Percentiles rank a stretch among this genome's conserved stretches.
These are phyloP conservation scores for Cokeromyces recurvatus DNA, from an alignment of 371 early-diverging fungal species.

Conservation along the genomic window DNA sequence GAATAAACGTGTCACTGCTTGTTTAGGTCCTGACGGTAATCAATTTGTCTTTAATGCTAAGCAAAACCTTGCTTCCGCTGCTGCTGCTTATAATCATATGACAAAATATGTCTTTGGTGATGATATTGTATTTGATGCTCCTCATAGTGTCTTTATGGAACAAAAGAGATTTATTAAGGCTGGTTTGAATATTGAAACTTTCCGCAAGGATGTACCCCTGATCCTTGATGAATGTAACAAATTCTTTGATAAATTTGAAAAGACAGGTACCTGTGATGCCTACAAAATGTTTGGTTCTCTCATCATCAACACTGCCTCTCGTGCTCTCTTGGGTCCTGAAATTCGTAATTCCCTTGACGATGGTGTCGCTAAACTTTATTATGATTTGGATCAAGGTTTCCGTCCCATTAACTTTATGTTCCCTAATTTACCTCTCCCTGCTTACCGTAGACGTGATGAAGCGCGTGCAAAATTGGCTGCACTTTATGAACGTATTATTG, in stretches of 20 bases:
- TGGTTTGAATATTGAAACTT: slow-evolving; percentile 79
- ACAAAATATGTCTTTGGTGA: slow-evolving; percentile 96
- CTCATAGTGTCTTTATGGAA: slow-evolving; percentile 91
- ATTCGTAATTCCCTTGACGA: slow-evolving; percentile 81
- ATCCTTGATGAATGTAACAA: slow-evolving; percentile 76
- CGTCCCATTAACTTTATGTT: slow-evolving; percentile 88
- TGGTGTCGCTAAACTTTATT: slow-evolving; percentile 77
- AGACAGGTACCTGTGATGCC: slow-evolving; percentile 47
- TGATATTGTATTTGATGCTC: slow-evolving; percentile 94
- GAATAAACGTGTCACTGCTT: slow-evolving; percentile 87
- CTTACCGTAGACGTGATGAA: slow-evolving; percentile 72
- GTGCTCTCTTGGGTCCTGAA: slow-evolving; percentile 91
- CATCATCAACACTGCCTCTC: slow-evolving; percentile 92
- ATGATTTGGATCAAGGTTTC: slow-evolving; percentile 92
- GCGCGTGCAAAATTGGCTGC: slow-evolving; percentile 81
- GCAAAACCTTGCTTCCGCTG: slow-evolving; percentile 84
- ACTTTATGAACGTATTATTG: slow-evolving; percentile 76
- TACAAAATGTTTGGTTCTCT: slow-evolving; percentile 84
- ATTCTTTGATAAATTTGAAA: slow-evolving; percentile 55
- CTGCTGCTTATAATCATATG: slow-evolving; percentile 89
- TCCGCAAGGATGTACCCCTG: slow-evolving; percentile 84
- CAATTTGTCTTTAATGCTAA: slow-evolving; percentile 93
- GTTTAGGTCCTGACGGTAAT: slow-evolving; percentile 93
- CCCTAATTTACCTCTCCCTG: slow-evolving; percentile 42
- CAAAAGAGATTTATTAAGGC: slow-evolving; percentile 96